Evolutionary conservation across 139 green algal species (phyloP).

Genomic region (Coelastrella sp.): DNA sequence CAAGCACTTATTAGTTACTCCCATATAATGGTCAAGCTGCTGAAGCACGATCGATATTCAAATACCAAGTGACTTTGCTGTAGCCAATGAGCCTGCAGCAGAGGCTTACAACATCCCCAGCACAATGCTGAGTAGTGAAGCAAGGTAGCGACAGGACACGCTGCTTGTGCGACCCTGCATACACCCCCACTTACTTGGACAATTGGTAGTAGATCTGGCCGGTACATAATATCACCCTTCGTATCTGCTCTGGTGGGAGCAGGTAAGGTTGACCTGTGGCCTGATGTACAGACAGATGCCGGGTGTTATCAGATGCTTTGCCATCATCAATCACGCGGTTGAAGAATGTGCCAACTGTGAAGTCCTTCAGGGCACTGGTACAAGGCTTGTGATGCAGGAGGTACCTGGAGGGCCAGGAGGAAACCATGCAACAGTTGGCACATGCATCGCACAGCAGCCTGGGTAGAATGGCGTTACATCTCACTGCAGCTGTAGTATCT

Average conservation of each 20-base stretch:
- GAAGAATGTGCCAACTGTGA: conserved; percentile 74
- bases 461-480: too few species aligned
- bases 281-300: conserved; percentile 49
- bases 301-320: conserved; percentile 79
- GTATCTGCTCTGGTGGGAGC: conserved; percentile 61
- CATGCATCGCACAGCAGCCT: too few species aligned
- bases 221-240: conserved; percentile 78
- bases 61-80: too few species aligned
- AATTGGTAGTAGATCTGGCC: conserved; percentile 82
- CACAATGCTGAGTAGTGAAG: too few species aligned
- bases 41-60: too few species aligned
- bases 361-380: conserved; percentile 66
- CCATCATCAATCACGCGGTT: conserved; percentile 81
- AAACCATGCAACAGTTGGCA: too few species aligned
- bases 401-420: conserved; percentile 63
- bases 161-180: too few species aligned
- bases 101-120: too few species aligned
- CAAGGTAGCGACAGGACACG: too few species aligned
- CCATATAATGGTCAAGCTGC: too few species aligned
- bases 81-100: not conserved
- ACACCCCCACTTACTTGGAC: conserved; percentile 25
- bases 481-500: too few species aligned
- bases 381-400: conserved; percentile 82
- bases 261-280: conserved; percentile 60
- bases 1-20: too few species aligned